phyloP scores from a whole-genome alignment of 148 eudicot species.

The Euryodendron excelsum region DNA sequence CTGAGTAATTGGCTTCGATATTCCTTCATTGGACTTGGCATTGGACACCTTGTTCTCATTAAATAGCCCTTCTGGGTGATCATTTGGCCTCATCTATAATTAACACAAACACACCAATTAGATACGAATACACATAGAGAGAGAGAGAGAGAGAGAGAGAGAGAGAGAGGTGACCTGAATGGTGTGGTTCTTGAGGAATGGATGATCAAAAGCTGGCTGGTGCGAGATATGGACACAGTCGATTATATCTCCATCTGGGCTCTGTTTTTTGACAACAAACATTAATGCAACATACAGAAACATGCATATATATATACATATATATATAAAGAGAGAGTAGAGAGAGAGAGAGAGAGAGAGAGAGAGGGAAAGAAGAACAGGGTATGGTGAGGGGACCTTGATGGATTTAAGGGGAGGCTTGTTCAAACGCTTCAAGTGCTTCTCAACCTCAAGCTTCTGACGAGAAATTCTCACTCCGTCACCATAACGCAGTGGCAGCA shows the following conservation, averaged over 20 bases:
- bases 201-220: slow-evolving; percentile 32
- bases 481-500: slow-evolving; percentile 6
- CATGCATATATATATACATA: background rate
- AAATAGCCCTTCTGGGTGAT: slow-evolving; percentile 67
- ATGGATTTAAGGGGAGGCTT: slow-evolving; percentile 63
- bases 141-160: background rate
- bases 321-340: background rate
- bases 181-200: slow-evolving; percentile 65
- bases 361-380: background rate
- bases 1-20: slow-evolving; percentile 37
- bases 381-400: slow-evolving; percentile 35
- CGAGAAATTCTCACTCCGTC: slow-evolving; percentile 13
- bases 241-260: slow-evolving; percentile 85
- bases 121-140: background rate
- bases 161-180: slow-evolving; percentile 46
- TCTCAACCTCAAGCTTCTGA: slow-evolving; percentile 46
- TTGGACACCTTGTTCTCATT: slow-evolving; percentile 31
- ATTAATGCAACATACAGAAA: background rate
- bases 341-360: background rate
- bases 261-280: slow-evolving; percentile 33
- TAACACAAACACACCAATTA: background rate
- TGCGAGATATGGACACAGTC: slow-evolving; percentile 69
- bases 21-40: slow-evolving; percentile 10
- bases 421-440: slow-evolving; percentile 58
- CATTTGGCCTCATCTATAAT: slow-evolving; percentile 68